Conservation (phyloP, 805 yeast species). For the Saturnispora dispora region DNA sequence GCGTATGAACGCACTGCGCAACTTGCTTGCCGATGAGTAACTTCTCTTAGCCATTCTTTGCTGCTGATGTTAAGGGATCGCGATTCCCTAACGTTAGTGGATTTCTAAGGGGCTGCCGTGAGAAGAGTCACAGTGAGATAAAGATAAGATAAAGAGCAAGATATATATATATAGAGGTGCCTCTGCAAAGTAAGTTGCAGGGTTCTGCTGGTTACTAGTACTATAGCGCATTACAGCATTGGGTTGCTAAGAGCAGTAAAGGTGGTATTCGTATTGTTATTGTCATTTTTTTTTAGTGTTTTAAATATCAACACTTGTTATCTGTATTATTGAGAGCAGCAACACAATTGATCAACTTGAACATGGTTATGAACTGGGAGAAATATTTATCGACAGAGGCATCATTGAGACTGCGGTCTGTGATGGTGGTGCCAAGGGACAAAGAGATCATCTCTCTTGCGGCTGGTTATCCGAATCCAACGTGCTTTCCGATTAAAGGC, state of each 20-base stretch:
- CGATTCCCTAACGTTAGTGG: conserved; percentile 10
- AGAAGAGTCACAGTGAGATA: background rate
- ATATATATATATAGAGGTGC: too few relatives aligned
- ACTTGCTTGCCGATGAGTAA: background rate
- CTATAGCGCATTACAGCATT: too few relatives aligned
- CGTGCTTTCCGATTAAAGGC: conserved; percentile 39
- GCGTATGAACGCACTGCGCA: background rate
- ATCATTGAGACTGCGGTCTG: conserved; percentile 21
- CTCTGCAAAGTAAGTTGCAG: too few relatives aligned
- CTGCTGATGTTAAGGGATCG: conserved; percentile 9
- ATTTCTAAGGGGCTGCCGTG: background rate
- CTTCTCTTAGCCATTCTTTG: background rate
- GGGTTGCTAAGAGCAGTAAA: too few relatives aligned
- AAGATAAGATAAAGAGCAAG: background rate
- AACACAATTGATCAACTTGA: background rate
- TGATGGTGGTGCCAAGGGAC: conserved; percentile 19
- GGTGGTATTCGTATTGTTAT: too few relatives aligned
- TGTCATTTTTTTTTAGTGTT: too few relatives aligned
- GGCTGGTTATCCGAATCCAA: conserved; percentile 49
- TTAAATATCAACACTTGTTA: too few relatives aligned
- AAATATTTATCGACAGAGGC: conserved; percentile 23
- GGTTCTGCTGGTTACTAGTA: too few relatives aligned
- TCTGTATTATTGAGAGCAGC: too few relatives aligned
- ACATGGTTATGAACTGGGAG: conserved; percentile 13
- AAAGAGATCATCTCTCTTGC: conserved; percentile 39